phyloP scores from a whole-genome alignment of 2,329 filamentous ascomycete genomes.

The Trichoderma oligosporum region DNA sequence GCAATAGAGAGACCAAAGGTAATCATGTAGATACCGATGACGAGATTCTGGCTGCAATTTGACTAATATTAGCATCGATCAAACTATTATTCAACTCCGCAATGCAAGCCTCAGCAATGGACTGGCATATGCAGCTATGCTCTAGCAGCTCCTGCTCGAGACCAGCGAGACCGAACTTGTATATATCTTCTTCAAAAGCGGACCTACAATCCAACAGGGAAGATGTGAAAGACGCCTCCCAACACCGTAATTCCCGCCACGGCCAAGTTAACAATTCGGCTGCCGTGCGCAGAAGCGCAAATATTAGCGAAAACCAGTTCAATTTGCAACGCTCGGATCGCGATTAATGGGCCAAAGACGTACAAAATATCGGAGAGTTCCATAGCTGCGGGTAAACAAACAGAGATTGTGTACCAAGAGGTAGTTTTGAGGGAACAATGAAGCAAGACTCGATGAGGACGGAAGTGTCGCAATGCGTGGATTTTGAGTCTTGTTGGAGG shows the following conservation, averaged over 20 bases:
- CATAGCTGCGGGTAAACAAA: background rate
- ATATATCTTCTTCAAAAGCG: background rate
- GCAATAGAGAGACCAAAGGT: conserved; percentile 79
- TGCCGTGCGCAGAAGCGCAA: conserved; percentile 37
- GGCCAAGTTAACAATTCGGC: conserved; percentile 90
- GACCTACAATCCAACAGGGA: conserved; percentile 57
- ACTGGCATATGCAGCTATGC: background rate
- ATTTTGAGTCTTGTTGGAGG: conserved; percentile 5
- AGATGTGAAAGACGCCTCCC: conserved; percentile 74
- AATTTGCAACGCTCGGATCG: background rate
- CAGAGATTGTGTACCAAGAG: background rate
- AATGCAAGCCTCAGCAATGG: background rate
- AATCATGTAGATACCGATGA: conserved; percentile 84
- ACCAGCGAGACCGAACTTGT: background rate
- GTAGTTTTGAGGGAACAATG: background rate
- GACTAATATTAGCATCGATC: background rate
- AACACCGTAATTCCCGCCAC: conserved; percentile 84
- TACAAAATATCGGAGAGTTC: conserved; percentile 19
- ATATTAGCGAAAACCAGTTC: conserved; percentile 4
- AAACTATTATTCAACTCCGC: background rate
- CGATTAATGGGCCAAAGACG: background rate
- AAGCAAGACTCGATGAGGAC: background rate
- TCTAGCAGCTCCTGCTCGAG: background rate
- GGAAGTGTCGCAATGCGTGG: conserved; percentile 4
- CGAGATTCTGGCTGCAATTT: conserved; percentile 44